Evolutionary conservation across 1,139 yeast species (phyloP), one percentile per base, ranked within the genome.

Genomic region (Yamadazyma dendronema): DNA sequence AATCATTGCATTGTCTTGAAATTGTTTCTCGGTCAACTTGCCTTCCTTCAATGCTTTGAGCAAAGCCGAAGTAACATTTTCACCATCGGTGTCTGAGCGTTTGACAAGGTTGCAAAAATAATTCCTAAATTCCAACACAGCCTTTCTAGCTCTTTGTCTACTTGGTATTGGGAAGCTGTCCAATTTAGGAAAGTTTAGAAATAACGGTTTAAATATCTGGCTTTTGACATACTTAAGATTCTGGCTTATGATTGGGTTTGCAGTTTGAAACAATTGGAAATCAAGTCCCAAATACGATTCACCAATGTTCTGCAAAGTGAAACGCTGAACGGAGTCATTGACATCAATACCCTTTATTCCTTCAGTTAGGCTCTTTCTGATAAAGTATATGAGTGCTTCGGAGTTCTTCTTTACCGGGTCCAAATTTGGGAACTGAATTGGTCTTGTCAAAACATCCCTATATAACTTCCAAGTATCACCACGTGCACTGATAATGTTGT

Each of bases 401-500:
- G 51, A 29, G 29, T 45, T 46, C 16, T 27, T 22, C 2, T 21
- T 22, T 6, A 48, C 25, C 2, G 48, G 47, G 3, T 35, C 19
- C 2, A 40, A 28, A 24, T 73, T 62, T 8, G 82, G 81, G 43
- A 74, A 73, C 41, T 75, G 81, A 17, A 79, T 62, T 2, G 77
- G 68, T n/a, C 62, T 59, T 4, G 78, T 69, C 29, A 79, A 52
- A 14, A 72, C 52, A 3, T 55, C 56, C 41, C 85, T 59, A 48
- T 77, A 79, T 7, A 56, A 44, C 42, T 54, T 72, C 85, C 85
- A 79, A n/a, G 54, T 51, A 2, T 56, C 54, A 0, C 82, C 82
- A 50, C 77, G 81, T 1, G 84, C 75, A 47, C 84, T 77, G 21
- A 79, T 79, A 2, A 79, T 65, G 49, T 79, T 79, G 43, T 79